Percentiles rank a stretch among this genome's conserved stretches.
Evolutionary conservation across 257 asterid species (phyloP).

Genomic region (Solanum tarapatanum): DNA sequence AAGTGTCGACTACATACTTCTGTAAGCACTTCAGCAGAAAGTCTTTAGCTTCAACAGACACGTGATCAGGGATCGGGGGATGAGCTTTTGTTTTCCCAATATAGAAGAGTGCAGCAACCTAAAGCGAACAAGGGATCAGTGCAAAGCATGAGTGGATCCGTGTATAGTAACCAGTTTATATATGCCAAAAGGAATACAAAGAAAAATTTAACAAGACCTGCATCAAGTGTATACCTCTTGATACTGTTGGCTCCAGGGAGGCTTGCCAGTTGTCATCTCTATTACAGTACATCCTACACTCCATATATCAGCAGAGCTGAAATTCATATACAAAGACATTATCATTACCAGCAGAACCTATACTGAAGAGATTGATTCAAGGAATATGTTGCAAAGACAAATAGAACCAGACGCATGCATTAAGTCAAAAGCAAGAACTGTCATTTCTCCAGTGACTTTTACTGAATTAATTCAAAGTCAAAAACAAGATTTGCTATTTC

Average conservation of each 20-base stretch:
- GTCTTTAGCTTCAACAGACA: conserved; percentile 82
- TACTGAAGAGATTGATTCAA: not conserved
- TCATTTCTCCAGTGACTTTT: not conserved
- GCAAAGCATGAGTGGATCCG: not conserved
- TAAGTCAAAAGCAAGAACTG: not conserved
- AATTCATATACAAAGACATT: not conserved
- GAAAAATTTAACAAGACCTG: not conserved
- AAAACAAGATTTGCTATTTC: not conserved
- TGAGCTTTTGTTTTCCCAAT: conserved; percentile 98
- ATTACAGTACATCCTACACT: conserved; percentile 98
- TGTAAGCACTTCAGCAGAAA: conserved; percentile 85
- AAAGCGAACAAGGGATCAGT: not conserved
- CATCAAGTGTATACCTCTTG: conserved; percentile 35
- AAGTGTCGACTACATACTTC: conserved; percentile 74
- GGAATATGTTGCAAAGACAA: not conserved
- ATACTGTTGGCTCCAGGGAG: conserved; percentile 99
- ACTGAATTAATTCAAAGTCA: not conserved
- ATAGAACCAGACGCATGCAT: not conserved
- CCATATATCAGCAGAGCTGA: conserved; percentile 98
- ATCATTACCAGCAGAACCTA: not conserved
- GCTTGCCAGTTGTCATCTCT: conserved; percentile 99
- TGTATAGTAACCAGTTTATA: not conserved
- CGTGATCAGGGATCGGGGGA: conserved; percentile 98
- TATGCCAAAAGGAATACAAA: not conserved
- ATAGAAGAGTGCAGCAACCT: conserved; percentile 98